Evolutionary conservation across 2,329 filamentous ascomycete species (phyloP).

Genomic region (Trichoderma semiorbis): DNA sequence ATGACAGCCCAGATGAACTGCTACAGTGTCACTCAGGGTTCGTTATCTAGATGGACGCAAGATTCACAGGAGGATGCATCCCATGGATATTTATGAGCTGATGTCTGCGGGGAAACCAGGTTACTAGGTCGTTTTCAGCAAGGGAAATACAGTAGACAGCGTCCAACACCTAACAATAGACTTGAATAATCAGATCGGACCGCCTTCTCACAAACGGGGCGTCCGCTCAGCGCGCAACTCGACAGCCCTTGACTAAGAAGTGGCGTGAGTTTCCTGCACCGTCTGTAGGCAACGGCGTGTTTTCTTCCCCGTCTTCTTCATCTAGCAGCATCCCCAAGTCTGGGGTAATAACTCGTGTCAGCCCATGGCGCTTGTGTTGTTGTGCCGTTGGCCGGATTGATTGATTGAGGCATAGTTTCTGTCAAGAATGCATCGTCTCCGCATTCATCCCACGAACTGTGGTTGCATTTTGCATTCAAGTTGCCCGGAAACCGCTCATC

Average conservation of each 20-base stretch:
- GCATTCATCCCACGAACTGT: background rate
- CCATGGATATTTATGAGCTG: background rate
- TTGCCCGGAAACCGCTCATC: background rate
- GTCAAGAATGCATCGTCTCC: background rate
- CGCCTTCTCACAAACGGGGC: constrained; percentile 12
- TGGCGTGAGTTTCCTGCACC: constrained; percentile 3
- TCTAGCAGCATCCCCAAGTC: background rate
- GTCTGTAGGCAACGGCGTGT: background rate
- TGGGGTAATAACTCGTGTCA: background rate
- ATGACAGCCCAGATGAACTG: background rate
- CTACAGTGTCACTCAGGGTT: background rate
- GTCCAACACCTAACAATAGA: background rate
- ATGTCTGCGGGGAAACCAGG: background rate
- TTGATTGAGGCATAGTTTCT: background rate
- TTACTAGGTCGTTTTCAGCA: background rate
- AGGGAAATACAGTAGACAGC: background rate
- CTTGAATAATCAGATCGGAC: background rate
- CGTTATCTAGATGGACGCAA: background rate
- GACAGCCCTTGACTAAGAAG: background rate
- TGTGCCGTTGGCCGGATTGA: background rate
- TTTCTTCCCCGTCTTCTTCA: background rate
- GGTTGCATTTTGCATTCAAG: background rate
- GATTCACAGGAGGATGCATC: background rate
- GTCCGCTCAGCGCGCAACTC: background rate
- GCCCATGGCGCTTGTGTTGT: background rate